phyloP scores from a whole-genome alignment of 2,329 filamentous ascomycete species.

The Paraphaeosphaeria sporulosa region DNA sequence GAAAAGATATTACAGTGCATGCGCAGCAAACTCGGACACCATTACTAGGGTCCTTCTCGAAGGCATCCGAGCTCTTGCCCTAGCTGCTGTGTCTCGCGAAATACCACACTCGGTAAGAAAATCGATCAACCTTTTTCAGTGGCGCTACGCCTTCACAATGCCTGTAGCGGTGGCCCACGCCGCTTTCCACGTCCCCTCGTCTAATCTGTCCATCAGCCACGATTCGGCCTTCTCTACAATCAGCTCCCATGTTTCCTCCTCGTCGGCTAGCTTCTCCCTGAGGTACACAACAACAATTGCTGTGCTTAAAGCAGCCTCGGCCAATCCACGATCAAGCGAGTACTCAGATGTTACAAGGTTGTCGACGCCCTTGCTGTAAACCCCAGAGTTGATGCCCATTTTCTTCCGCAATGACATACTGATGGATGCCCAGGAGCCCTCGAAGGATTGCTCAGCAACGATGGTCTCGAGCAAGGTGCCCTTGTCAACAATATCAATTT shows the following conservation, averaged over 20 bases:
- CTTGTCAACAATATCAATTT: not conserved
- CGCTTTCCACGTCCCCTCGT: constrained; percentile 11
- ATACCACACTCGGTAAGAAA: no score
- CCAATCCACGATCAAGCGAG: constrained; percentile 23
- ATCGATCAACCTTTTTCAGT: not conserved
- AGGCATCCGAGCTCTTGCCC: no score
- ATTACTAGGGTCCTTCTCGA: no score
- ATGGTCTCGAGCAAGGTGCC: constrained; percentile 50
- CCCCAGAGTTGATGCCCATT: constrained; percentile 24
- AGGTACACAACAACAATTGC: constrained; percentile 58
- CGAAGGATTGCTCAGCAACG: constrained; percentile 62
- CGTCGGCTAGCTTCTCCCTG: constrained; percentile 51
- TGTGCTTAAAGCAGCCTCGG: constrained; percentile 37
- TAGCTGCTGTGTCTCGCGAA: no score
- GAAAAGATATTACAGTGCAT: no score
- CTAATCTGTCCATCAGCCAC: constrained; percentile 54
- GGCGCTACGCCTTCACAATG: not conserved
- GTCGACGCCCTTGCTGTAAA: constrained; percentile 10
- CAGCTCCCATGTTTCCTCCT: constrained; percentile 68
- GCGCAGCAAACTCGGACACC: no score
- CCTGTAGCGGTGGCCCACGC: constrained; percentile 14
- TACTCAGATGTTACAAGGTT: constrained; percentile 11
- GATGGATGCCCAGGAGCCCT: constrained; percentile 60
- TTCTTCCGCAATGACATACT: constrained; percentile 26
- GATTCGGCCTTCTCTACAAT: constrained; percentile 64